Percentiles rank a stretch among this genome's conserved stretches.
Conservation (phyloP, 2,329 filamentous ascomycete species). For the Botrytis porri region DNA sequence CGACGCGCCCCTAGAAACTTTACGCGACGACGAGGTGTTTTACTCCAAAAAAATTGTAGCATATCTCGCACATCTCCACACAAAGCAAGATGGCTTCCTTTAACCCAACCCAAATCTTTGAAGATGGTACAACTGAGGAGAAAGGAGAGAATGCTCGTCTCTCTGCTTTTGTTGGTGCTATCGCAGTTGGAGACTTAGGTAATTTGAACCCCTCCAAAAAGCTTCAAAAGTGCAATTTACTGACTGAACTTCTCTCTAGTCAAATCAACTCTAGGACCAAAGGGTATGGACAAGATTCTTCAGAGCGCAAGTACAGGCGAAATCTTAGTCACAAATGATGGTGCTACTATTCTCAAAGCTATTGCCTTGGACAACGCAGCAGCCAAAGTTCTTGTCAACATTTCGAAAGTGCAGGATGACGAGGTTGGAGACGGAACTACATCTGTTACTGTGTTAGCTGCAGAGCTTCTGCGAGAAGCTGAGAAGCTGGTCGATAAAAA, state of each 20-base stretch:
- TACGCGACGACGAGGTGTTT: conserved; percentile 22
- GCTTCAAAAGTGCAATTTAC: conserved; percentile 14
- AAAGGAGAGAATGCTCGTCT: conserved; percentile 99
- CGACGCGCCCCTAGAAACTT: conserved; percentile 19
- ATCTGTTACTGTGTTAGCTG: conserved; percentile 92
- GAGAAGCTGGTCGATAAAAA: conserved; percentile 98
- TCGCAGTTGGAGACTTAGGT: conserved; percentile 84
- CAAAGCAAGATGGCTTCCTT: conserved; percentile 49
- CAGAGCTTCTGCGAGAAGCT: conserved; percentile 91
- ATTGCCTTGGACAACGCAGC: conserved; percentile 98
- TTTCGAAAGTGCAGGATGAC: conserved; percentile 98
- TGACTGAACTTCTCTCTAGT: conserved; percentile 47
- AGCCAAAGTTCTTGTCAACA: conserved; percentile 97
- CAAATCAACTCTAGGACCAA: conserved; percentile 94
- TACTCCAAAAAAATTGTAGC: conserved; percentile 20
- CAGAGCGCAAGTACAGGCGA: conserved; percentile 89
- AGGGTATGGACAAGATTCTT: conserved; percentile 76
- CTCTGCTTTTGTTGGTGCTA: conserved; percentile 96
- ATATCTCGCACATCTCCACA: conserved; percentile 17
- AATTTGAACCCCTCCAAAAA: conserved; percentile 14
- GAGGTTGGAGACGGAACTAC: conserved; percentile 98
- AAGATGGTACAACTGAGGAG: conserved; percentile 93
- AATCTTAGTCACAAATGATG: conserved; percentile 98
- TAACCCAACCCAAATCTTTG: conserved; percentile 97
- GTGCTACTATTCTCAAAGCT: conserved; percentile 95